Conservation (phyloP, 2,329 filamentous ascomycete species). For the Aspergillus sp. region DNA sequence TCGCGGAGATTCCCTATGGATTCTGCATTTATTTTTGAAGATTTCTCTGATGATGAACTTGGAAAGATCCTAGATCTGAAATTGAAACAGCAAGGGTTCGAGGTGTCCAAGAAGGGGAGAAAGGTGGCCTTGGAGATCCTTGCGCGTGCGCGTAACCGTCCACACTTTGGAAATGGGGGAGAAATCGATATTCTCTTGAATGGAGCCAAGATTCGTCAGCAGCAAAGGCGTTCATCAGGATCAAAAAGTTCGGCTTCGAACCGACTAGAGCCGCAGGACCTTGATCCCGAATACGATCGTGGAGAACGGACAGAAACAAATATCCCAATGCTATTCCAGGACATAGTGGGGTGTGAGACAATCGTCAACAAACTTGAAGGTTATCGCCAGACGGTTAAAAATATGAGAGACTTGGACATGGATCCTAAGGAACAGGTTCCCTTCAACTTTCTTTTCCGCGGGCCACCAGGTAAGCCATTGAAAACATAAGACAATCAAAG, state of each 20-base stretch:
- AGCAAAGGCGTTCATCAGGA: constrained; percentile 41
- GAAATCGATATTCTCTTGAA: constrained; percentile 71
- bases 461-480: constrained; percentile 55
- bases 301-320: constrained; percentile 8
- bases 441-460: constrained; percentile 69
- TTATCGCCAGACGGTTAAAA: constrained; percentile 54
- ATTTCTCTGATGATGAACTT: constrained; percentile 63
- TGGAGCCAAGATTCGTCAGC: constrained; percentile 54
- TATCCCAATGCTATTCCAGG: constrained; percentile 31
- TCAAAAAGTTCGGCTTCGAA: constrained; percentile 4
- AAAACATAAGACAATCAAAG: background rate
- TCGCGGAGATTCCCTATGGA: constrained; percentile 64
- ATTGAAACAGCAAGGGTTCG: constrained; percentile 56
- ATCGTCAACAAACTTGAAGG: constrained; percentile 55
- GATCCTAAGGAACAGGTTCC: constrained; percentile 61
- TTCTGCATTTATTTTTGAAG: constrained; percentile 66
- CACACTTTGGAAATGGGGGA: constrained; percentile 70
- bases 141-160: constrained; percentile 58
- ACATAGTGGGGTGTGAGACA: constrained; percentile 58
- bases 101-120: constrained; percentile 53
- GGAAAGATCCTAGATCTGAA: constrained; percentile 62
- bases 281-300: constrained; percentile 10
- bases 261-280: constrained; percentile 36
- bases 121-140: constrained; percentile 61
- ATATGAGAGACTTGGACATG: constrained; percentile 52